Evolutionary conservation across 73 alveolate species (phyloP).

Genomic region (Tetrahymena malaccensis): DNA sequence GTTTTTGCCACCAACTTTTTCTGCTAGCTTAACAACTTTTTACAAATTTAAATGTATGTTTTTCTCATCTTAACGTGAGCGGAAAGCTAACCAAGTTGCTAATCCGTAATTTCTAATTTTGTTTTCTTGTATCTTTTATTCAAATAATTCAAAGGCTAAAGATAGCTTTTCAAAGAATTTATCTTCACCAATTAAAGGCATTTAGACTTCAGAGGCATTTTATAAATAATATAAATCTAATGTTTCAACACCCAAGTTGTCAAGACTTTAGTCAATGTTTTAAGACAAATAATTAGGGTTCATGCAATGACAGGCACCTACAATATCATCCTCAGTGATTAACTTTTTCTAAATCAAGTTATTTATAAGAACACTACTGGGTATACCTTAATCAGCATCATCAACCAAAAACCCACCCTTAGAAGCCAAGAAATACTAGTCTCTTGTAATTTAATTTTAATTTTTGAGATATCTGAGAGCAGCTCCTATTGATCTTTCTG

Average conservation of each 20-base stretch:
- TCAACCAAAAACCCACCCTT: conserved; percentile 83
- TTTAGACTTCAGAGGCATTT: conserved; percentile 71
- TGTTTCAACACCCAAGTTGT: conserved; percentile 61
- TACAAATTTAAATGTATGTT: conserved; percentile 61
- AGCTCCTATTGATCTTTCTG: conserved; percentile 82
- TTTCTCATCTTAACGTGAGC: conserved; percentile 72
- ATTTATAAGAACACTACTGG: conserved; percentile 48
- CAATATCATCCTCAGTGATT: conserved; percentile 61
- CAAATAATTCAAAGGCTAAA: conserved; percentile 69
- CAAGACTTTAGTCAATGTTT: conserved; percentile 19
- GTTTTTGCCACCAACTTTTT: conserved; percentile 66
- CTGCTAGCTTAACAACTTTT: conserved; percentile 59
- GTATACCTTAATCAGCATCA: conserved; percentile 82
- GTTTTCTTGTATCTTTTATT: conserved; percentile 43
- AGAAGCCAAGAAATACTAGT: conserved; percentile 66
- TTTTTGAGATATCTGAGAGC: conserved; percentile 48
- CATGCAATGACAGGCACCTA: conserved; percentile 75
- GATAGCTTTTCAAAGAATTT: conserved; percentile 55
- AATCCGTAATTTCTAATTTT: conserved; percentile 70
- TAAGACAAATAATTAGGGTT: conserved; percentile 60
- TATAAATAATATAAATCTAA: conserved; percentile 73
- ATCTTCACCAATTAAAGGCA: conserved; percentile 64
- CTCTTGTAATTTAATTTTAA: conserved; percentile 50
- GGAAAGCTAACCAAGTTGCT: conserved; percentile 85
- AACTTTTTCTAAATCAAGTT: conserved; percentile 46